Base-by-base conservation (phyloP, 768 basidiomycete genomes). In the Tylopilus vinaceipallidus region DNA sequence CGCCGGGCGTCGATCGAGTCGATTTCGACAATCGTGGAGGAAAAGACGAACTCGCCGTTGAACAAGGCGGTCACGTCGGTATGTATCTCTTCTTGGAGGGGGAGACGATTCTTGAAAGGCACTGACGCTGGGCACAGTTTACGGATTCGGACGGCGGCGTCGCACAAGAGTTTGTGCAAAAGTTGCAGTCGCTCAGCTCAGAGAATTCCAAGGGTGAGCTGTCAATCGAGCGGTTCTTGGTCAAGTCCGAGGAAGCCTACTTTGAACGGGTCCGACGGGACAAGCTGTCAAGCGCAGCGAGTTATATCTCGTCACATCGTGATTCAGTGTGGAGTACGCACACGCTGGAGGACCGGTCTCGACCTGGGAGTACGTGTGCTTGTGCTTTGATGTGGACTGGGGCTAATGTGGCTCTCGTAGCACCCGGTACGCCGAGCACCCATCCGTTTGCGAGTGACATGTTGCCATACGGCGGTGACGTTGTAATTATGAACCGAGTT, bases 61-160 rank as follows among this genome's bases (percentile, higher is more conserved):
- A 97, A 97, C 74, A 95, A 95, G 70, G 91, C 93, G 11, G 91
- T 92, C 60, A 86, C 86, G 45, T 86, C 91, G 52, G 90, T 92
- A 61, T 56, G 81, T 55, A 22, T 5, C 13, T 39, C 3, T 27
- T 33, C 27, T 41, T 50, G 42, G 34, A 4, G 7, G 16, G 4
- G 24, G 47, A 53, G 37, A 52, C 17, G 23, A 40, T 33, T 52
- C 34, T 24, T 29, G 45, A 12, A 44, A 12, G 6, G 27, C 12
- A n/a, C 12, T 29, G 27, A 29, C 27, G 27, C 12, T 29, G 27
- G 6, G 12, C 27, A 29, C 27, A 93, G 88, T 97, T 97, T 71
- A 95, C 94, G 19, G 94, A 95, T 66, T 78, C 90, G 1, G 92
- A 95, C 65, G 94, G 94, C 30, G 91, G 91, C 40, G 93, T 97